phyloP scores from a whole-genome alignment of 768 basidiomycete genomes.

The Tulasnella sp. region DNA sequence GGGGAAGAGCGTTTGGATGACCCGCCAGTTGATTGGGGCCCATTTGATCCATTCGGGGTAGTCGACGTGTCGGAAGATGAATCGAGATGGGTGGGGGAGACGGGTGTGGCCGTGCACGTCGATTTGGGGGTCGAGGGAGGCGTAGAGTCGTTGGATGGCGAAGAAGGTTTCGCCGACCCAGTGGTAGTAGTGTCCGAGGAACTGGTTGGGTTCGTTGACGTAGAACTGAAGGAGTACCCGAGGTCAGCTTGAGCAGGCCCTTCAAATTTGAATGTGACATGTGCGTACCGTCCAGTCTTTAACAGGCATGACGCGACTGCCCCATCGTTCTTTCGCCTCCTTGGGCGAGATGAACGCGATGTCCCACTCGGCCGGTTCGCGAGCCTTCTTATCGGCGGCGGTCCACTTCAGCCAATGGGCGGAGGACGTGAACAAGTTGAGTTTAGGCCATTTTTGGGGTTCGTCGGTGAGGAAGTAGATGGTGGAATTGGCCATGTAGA shows the following conservation, averaged over 20 bases:
- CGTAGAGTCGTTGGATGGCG: conserved; percentile 58
- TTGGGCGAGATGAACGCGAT: conserved; percentile 50
- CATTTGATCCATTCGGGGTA: conserved; percentile 40
- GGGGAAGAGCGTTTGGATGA: background rate
- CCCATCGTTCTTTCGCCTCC: conserved; percentile 56
- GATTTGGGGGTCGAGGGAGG: conserved; percentile 22
- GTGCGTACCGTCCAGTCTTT: conserved; percentile 40
- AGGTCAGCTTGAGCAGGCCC: conserved; percentile 37
- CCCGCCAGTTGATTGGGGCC: conserved; percentile 5
- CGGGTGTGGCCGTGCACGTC: conserved; percentile 26
- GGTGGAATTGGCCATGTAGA: conserved; percentile 29
- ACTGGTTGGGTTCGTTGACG: conserved; percentile 68
- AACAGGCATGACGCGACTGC: conserved; percentile 49
- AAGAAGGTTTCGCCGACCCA: conserved; percentile 72
- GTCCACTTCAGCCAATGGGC: conserved; percentile 39
- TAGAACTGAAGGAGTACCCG: conserved; percentile 70
- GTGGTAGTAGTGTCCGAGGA: conserved; percentile 83
- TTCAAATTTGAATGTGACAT: conserved; percentile 37
- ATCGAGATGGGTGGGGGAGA: conserved; percentile 46
- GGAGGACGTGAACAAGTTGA: conserved; percentile 17
- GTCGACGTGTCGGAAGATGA: conserved; percentile 48
- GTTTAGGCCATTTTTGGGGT: conserved; percentile 33
- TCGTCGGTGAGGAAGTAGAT: conserved; percentile 48
- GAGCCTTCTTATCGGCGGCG: conserved; percentile 49
- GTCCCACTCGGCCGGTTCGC: conserved; percentile 54